Base-by-base conservation (phyloP, 1,139 yeast species). In the Debaryomyces robertsiae region DNA sequence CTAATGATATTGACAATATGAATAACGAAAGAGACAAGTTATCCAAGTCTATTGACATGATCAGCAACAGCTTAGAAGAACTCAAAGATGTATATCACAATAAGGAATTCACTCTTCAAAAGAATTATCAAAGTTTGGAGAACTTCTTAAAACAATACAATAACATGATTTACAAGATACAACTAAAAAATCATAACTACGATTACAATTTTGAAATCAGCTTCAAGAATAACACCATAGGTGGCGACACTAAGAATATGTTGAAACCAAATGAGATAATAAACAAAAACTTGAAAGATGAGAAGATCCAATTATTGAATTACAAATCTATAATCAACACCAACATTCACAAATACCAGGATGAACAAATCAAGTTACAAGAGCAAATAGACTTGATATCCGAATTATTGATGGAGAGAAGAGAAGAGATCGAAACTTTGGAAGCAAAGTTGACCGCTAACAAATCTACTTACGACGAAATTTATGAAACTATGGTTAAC, bases 1-100 rank as follows among this genome's bases (percentile, higher is more conserved):
- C 85, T 3, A 68, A 69, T 9, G 84, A 81, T 39, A 80, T 86
- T 39, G 88, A 85, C 50, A 61, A 71, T 45, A 69, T 85, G 63
- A 80, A 79, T 50, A 63, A 67, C 28, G 90, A 84, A 50, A 67
- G 88, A 40, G 84, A 80, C 39, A 73, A 74, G 41, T 63, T 84
- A 13, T 71, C 81, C 3, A 74, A 73, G 47, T 65, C 75, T n/a
- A 69, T 84, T 31, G 89, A 84, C 44, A 49, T 63, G 2, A 68
- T 76, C 3, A 71, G 70, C 31, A 58, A 63, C 27, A 72, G 70
- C 44, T 59, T 77, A 10, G 77, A 72, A 41, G 60, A 58, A 38
- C 35, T 62, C 16, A 57, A 60, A 37, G 50, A 65, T 9, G 57
- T 66, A 11, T 67, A 77, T 13, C 68, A 70, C 25, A 72, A 73